Conservation (phyloP, 179 eudicot genomes). For the Silene noctiflora region DNA sequence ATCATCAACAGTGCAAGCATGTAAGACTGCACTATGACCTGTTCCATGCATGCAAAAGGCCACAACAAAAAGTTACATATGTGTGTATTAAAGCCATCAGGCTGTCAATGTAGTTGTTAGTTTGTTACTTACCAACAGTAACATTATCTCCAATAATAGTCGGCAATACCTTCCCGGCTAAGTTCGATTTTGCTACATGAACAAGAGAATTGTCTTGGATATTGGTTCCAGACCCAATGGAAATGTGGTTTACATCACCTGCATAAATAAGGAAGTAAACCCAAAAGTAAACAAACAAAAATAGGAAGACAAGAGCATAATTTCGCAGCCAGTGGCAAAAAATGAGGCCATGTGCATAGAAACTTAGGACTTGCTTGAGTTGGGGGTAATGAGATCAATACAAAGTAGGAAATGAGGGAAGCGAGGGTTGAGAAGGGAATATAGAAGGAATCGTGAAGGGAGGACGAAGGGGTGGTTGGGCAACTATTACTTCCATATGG, state of each 20-base stretch:
- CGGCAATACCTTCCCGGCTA: conserved; percentile 85
- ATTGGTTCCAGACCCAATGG: conserved; percentile 81
- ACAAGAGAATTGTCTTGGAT: conserved; percentile 94
- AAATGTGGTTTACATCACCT: conserved; percentile 88
- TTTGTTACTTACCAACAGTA: conserved; percentile 70
- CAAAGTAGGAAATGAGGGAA: background rate
- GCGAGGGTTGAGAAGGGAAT: no score
- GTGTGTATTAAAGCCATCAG: background rate
- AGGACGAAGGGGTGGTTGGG: background rate
- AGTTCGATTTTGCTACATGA: conserved; percentile 93
- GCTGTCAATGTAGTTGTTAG: background rate
- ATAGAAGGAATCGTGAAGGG: background rate
- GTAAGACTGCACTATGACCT: conserved; percentile 96
- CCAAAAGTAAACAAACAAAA: background rate
- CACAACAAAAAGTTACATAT: conserved; percentile 12
- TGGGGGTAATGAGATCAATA: background rate
- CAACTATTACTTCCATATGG: no score
- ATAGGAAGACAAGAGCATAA: background rate
- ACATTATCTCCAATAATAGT: conserved; percentile 87
- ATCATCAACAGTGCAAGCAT: conserved; percentile 94
- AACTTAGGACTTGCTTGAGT: background rate
- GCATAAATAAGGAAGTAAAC: conserved; percentile 18
- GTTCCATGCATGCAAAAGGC: conserved; percentile 17
- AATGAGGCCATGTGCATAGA: background rate
- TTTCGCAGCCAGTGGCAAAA: background rate